Conservation (phyloP, 2,329 filamentous ascomycete species). For the Fusarium cicatricum region DNA sequence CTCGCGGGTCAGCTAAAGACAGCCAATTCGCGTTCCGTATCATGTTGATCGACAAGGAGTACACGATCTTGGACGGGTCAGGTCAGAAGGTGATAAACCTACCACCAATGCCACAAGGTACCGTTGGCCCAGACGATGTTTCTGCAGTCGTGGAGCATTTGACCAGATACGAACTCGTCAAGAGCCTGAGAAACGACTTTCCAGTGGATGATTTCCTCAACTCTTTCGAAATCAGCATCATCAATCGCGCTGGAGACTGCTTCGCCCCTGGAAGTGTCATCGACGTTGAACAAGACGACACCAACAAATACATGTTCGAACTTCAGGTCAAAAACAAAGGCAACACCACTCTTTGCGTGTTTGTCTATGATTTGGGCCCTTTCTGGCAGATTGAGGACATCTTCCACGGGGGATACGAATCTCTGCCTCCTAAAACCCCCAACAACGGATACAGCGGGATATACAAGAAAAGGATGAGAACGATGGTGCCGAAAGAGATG, state of each 20-base stretch:
- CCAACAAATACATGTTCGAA: background rate
- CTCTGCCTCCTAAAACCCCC: background rate
- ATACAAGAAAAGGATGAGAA: slow-evolving; percentile 11
- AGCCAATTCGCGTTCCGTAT: background rate
- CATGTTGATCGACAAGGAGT: background rate
- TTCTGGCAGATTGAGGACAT: slow-evolving; percentile 7
- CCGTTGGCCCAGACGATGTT: background rate
- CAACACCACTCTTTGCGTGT: background rate
- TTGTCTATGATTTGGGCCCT: slow-evolving; percentile 6
- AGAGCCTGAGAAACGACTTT: background rate
- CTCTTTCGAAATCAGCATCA: background rate
- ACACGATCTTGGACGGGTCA: background rate
- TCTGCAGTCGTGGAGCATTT: slow-evolving; percentile 2
- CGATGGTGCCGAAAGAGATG: background rate
- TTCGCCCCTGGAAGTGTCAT: background rate
- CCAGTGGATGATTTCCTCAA: background rate
- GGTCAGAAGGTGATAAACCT: background rate
- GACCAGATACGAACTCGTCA: slow-evolving; percentile 5
- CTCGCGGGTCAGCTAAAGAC: too few species aligned
- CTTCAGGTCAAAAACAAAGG: background rate
- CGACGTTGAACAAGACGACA: background rate
- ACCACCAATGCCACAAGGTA: background rate
- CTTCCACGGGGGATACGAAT: background rate
- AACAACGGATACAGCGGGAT: background rate
- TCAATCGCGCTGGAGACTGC: background rate